A percentile compares a stretch with the other conserved stretches of the same genome.
These are phyloP conservation scores for Physcomitrellopsis africana DNA, from an alignment of 225 moss, liverwort and hornwort genomes.

Conservation along the genomic window DNA sequence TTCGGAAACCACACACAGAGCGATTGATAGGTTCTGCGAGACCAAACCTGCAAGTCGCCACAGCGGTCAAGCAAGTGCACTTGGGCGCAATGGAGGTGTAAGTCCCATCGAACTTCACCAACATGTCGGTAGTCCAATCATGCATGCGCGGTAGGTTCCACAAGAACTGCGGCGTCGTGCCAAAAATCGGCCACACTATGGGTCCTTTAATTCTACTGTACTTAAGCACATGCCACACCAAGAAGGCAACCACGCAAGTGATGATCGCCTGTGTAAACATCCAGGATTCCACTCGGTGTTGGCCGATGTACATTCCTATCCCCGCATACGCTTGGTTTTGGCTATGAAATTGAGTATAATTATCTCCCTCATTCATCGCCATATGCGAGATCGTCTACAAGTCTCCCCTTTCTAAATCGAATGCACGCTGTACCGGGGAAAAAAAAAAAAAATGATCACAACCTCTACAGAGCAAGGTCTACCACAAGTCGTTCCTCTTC, in stretches of 20 bases:
- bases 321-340: background rate
- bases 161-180: slow-evolving; percentile 60
- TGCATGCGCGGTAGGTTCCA: slow-evolving; percentile 69
- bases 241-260: slow-evolving; percentile 34
- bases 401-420: no score
- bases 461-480: no score
- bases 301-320: slow-evolving; percentile 7
- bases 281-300: slow-evolving; percentile 19
- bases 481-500: no score
- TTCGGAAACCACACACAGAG: background rate
- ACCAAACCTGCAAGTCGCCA: slow-evolving; percentile 59
- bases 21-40: no score
- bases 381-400: background rate
- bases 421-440: no score
- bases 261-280: slow-evolving; percentile 32
- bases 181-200: slow-evolving; percentile 60
- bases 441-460: no score
- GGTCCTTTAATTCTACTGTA: slow-evolving; percentile 59
- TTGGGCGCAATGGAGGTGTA: slow-evolving; percentile 67
- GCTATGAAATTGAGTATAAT: slow-evolving; percentile 32
- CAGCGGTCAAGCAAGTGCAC: slow-evolving; percentile 67
- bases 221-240: slow-evolving; percentile 57
- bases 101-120: slow-evolving; percentile 53
- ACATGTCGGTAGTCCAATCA: slow-evolving; percentile 71
- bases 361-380: slow-evolving; percentile 21